Conservation (phyloP, 2,329 filamentous ascomycete species). For the Aspergillus persii region DNA sequence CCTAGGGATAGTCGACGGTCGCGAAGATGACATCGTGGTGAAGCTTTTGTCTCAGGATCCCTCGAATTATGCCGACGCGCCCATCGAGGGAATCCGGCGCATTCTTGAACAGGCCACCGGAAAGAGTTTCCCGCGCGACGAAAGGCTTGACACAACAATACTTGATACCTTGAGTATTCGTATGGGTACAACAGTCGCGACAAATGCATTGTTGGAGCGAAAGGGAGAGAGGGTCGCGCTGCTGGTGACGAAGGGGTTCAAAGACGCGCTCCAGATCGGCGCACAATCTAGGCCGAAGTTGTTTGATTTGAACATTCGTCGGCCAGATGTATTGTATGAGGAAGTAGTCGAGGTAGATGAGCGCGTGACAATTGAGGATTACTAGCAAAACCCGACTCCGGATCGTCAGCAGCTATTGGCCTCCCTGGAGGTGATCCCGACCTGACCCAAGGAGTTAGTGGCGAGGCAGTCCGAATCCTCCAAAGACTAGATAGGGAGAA, state of each 20-base stretch:
- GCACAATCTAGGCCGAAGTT: conserved; percentile 88
- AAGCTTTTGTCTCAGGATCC: conserved; percentile 89
- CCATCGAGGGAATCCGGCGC: conserved; percentile 83
- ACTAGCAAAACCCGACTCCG: conserved; percentile 70
- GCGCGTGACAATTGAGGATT: conserved; percentile 66
- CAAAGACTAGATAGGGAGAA: conserved; percentile 56
- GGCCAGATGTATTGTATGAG: conserved; percentile 84
- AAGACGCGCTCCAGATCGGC: conserved; percentile 82
- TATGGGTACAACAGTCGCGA: conserved; percentile 94
- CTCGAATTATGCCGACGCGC: conserved; percentile 84
- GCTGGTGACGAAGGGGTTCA: conserved; percentile 83
- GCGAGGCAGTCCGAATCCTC: conserved; percentile 71
- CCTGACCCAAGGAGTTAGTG: conserved; percentile 25
- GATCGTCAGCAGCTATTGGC: conserved; percentile 4
- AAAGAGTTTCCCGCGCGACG: conserved; percentile 71
- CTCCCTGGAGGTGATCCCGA: not conserved
- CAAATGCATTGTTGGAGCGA: conserved; percentile 83
- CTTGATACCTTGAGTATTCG: conserved; percentile 60
- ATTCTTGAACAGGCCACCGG: conserved; percentile 75
- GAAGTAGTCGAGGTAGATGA: conserved; percentile 86
- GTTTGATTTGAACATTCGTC: conserved; percentile 83
- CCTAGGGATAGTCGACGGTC: conserved; percentile 71
- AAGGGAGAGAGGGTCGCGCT: conserved; percentile 88
- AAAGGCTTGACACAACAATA: conserved; percentile 66
- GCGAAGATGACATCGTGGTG: conserved; percentile 71